Evolutionary conservation across 768 basidiomycete species (phyloP), one percentile per base, ranked within the genome.

Genomic region (Lactifluus hygrophoroides): DNA sequence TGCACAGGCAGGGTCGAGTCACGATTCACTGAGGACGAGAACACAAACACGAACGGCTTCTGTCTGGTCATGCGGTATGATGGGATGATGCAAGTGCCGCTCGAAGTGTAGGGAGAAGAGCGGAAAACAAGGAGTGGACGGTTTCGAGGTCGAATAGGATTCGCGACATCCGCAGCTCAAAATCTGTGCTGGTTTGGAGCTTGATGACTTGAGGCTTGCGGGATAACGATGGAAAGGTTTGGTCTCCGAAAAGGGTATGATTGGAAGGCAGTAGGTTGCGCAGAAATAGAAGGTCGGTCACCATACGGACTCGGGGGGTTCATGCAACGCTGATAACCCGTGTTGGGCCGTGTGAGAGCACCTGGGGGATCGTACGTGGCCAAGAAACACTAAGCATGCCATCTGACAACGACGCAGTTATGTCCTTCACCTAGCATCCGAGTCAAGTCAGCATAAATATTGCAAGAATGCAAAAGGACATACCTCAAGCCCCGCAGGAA

Each of bases 381-480:
- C 64, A 64, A 2, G 64, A 64, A 42, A 64, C 46, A 35, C 53
- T 37, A 34, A 64, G 64, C 57, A 64, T 63, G 46, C 64, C 64
- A 40, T 64, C 64, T 7, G 50, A 23, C 40, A 64, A 53, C 1
- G 45, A 59, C 10, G 64, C 64, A 8, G 44, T 63, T 40, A 64
- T 64, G 57, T 64, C 61, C 35, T 59, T 62, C 5, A 63, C 61
- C 64, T 64, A n/a, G 32, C 11, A 42, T 7, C 42, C 10, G 8
- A 30, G n/a, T 52, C 35, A 46, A 27, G 49, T 61, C 59, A 61
- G 58, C 3, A 34, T 9, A 34, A n/a, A 49, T 19, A 45, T 1
- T 8, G 17, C 14, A 11, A 34, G 23, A 32, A 44, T n/a, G n/a
- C 19, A 23, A 1, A 44, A 21, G 13, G 11, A 25, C 63, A 8